Base-by-base conservation (phyloP, 75 land plant genomes). In the Cupressus sempervirens region DNA sequence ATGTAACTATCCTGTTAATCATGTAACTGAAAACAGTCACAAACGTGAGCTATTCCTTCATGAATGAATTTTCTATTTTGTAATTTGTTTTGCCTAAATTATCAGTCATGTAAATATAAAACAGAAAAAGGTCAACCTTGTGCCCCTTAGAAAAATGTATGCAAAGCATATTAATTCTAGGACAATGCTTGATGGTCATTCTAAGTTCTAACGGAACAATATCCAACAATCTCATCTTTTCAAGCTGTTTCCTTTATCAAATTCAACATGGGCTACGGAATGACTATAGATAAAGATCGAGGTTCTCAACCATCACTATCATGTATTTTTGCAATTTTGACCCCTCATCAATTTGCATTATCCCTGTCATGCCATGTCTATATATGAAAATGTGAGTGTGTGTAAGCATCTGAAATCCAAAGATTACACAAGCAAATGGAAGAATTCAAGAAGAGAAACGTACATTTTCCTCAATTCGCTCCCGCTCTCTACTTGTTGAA, bases 401-500 rank as follows among this genome's bases (percentile, higher is more conserved):
- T 48, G 83, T 35, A 14, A 82, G 40, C 62, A 45, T 50, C n/a
- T 8, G 14, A 50, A 82, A 12, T 32, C 62, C 54, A 82, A 29
- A 3, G 29, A 82, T 53, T 46, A 1, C 16, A 29, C 11, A 12
- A 15, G 58, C 38, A 46, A 23, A 82, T 26, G 41, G 26, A 82
- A 45, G 65, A 52, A 53, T 35, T 30, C 41, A 70, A 72, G 32
- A 73, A 82, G 84, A 80, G 18, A 83, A 77, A 89, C 96, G 84
- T 94, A 94, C 99, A 91, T 86, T 92, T 88, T 94, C 95, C 85
- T 98, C 97, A 76, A 94, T 92, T 30, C 89, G 84, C 41, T 93
- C 93, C 88, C 98, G 90, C 82, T 93, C 94, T 26, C 82, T 73
- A 53, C 88, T 94, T n/a, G 89, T 93, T 72, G 96, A 92, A 81